Evolutionary conservation across 2,329 filamentous ascomycete genomes (phyloP).

Genomic region (Alternaria incomplexa): DNA sequence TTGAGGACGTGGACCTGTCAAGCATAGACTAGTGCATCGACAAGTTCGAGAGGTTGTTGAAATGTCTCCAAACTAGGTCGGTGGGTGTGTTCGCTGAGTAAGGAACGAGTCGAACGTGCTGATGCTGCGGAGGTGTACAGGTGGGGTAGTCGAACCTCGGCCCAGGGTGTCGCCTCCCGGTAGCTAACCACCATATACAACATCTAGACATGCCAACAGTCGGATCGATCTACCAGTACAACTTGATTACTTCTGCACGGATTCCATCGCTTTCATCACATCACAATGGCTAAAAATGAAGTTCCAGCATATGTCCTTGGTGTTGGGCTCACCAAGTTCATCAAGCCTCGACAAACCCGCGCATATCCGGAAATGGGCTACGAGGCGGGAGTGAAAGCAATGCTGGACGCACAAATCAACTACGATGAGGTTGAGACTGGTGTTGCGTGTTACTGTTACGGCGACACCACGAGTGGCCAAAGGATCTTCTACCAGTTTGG

Average conservation of each 20-base stretch:
- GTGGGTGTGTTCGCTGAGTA: background rate
- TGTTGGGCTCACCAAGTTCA: constrained; percentile 98
- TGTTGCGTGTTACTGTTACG: constrained; percentile 94
- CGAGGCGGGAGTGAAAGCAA: constrained; percentile 86
- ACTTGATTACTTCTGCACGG: background rate
- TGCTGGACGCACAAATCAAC: constrained; percentile 81
- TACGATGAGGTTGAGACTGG: constrained; percentile 96
- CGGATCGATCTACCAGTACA: background rate
- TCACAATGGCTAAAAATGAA: constrained; percentile 36
- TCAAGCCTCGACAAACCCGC: constrained; percentile 90
- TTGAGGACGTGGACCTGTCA: background rate
- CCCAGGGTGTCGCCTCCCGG: background rate
- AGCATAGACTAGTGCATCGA: background rate
- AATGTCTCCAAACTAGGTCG: background rate
- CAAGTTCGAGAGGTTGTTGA: background rate
- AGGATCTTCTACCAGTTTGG: constrained; percentile 98
- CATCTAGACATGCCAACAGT: background rate
- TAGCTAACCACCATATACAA: background rate
- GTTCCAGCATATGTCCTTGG: constrained; percentile 80
- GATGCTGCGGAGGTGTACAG: constrained; percentile 1
- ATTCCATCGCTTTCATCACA: background rate
- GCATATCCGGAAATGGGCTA: constrained; percentile 94
- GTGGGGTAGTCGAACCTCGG: constrained; percentile 23
- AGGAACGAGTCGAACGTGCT: constrained; percentile 7
- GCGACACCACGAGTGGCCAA: constrained; percentile 91